Conservation (phyloP, 1,284 basidiomycete genomes). For the Inonotus obliquus region DNA sequence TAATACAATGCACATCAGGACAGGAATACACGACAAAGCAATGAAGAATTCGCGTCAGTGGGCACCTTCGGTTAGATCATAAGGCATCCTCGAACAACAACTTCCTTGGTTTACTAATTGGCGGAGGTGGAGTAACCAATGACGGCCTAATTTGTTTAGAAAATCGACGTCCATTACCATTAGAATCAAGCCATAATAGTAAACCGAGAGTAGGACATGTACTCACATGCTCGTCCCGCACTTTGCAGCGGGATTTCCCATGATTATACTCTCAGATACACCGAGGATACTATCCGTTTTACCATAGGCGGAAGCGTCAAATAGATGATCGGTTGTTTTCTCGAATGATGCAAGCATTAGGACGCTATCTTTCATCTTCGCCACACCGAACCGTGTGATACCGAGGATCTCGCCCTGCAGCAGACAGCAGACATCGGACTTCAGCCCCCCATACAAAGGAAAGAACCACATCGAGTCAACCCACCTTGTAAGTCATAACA, state of each 20-base stretch:
- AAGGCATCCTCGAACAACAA: conserved; percentile 54
- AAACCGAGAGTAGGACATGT: neutral
- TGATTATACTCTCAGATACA: conserved; percentile 99
- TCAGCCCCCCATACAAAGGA: neutral
- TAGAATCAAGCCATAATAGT: neutral
- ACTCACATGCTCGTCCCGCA: conserved; percentile 93
- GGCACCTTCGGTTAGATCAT: too few relatives aligned
- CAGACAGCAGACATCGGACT: neutral
- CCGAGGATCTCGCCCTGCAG: conserved; percentile 93
- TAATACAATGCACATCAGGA: neutral
- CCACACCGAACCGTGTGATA: conserved; percentile 99
- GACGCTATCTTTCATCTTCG: conserved; percentile 99
- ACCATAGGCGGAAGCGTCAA: conserved; percentile 95
- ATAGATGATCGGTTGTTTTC: conserved; percentile 98
- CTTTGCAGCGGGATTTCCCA: conserved; percentile 96
- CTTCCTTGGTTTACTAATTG: conserved; percentile 46
- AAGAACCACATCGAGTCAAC: conserved; percentile 15
- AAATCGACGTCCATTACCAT: neutral
- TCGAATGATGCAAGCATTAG: conserved; percentile 99
- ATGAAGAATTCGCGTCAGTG: too few relatives aligned
- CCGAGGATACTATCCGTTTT: conserved; percentile 95
- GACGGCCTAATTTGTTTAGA: conserved; percentile 41
- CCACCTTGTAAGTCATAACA: conserved; percentile 97
- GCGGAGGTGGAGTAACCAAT: conserved; percentile 49
- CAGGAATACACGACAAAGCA: neutral